Base-by-base conservation (phyloP, 352 stramenopile genomes). In the Elongisporangium undulatum region DNA sequence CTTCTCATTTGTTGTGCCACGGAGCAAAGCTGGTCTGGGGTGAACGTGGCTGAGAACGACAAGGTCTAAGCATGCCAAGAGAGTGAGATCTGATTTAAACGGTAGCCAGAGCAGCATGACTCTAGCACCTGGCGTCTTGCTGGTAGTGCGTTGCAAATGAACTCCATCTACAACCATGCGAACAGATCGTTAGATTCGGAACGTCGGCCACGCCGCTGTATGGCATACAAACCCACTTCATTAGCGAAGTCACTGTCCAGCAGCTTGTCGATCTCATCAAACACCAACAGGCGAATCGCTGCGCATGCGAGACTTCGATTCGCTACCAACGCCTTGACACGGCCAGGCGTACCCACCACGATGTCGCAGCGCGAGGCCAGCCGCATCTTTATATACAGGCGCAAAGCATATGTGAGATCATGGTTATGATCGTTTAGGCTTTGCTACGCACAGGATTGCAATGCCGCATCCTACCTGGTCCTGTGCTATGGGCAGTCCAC, bases 251-350 rank as follows among this genome's bases (percentile, higher is more conserved):
- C 81, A 20, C 58, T 53, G 48, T 71, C 64, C 24, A 94, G 68
- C n/a, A 94, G 68, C 56, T 92, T 92, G 71, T 94, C 85, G 16
- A 90, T 82, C 71, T 94, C 82, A 45, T 94, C 85, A n/a, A 94
- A 55, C 16, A 92, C 72, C 7, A 94, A 56, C 50, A 94, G 56
- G 17, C 80, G 73, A 59, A 92, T 74, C 4, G 69, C 55, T 52
- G 73, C 72, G 29, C 74, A 79, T 12, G 55, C 63, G 15, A 92
- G 64, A 17, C 74, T 59, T 21, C 77, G 68, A 29, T 87, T 74
- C 49, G 87, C 74, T 13, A 94, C 73, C 15, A 94, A 77, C 53
- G 77, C 79, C 16, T 83, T 81, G 26, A 94, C 77, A 26, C 82
- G 82, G 6, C 85, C 85, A 8, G 85, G 85, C 0, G 85, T 92